Percentiles rank a stretch among this genome's conserved stretches.
These are phyloP conservation scores for Aspergillus spinulosporus DNA, from an alignment of 2,329 filamentous ascomycete genomes.

Conservation along the genomic window DNA sequence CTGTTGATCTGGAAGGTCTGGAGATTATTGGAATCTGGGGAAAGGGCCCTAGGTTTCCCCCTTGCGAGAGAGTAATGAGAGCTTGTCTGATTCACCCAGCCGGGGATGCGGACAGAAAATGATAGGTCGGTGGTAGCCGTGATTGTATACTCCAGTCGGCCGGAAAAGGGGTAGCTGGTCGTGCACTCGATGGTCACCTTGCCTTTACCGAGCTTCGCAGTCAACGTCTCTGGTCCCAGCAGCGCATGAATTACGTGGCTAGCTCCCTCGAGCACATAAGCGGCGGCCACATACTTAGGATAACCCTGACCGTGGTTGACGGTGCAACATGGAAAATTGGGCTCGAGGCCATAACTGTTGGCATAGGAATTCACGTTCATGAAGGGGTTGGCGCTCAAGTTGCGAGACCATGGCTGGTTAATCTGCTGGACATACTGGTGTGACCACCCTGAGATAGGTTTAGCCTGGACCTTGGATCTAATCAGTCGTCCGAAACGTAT, in stretches of 20 bases:
- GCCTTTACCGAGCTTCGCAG: conserved; percentile 30
- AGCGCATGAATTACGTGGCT: conserved; percentile 54
- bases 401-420: conserved; percentile 54
- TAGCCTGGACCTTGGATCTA: too few relatives aligned
- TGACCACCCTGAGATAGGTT: conserved; percentile 43
- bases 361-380: conserved; percentile 50
- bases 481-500: conserved; percentile 8
- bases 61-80: neutral
- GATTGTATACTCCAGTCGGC: conserved; percentile 44
- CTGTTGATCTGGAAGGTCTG: neutral
- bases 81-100: conserved; percentile 35
- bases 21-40: conserved; percentile 27
- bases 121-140: conserved; percentile 36
- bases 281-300: conserved; percentile 55
- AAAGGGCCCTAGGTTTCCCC: conserved; percentile 25
- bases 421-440: conserved; percentile 58
- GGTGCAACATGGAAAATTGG: conserved; percentile 57
- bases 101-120: conserved; percentile 51
- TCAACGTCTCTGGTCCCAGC: conserved; percentile 49
- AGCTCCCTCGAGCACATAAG: conserved; percentile 46
- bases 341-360: conserved; percentile 55
- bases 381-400: conserved; percentile 47
- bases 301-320: conserved; percentile 61
- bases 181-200: conserved; percentile 47
- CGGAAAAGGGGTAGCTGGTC: conserved; percentile 53